Percentiles rank a stretch among this genome's conserved stretches.
phyloP scores from a whole-genome alignment of 2,329 filamentous ascomycete species.

The Diplodia scrobiculata region DNA sequence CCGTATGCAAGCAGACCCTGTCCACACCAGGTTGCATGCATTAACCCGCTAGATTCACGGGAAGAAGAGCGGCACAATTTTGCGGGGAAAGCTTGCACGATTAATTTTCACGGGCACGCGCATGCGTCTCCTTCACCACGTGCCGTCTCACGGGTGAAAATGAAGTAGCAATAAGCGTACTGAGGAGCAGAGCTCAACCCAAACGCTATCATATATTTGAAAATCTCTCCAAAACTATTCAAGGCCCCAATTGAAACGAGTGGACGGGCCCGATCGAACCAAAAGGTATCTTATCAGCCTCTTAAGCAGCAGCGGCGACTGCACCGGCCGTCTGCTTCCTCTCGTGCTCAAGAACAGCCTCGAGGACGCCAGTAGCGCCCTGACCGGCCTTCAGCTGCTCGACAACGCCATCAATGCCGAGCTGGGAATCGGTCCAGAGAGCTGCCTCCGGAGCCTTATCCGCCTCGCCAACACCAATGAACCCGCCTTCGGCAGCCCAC shows the following conservation, averaged over 20 bases:
- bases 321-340: constrained; percentile 47
- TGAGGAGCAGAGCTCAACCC: constrained; percentile 26
- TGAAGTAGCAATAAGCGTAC: not conserved
- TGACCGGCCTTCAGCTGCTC: constrained; percentile 57
- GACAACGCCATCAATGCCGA: constrained; percentile 64
- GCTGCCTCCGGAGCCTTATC: constrained; percentile 62
- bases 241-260: constrained; percentile 26
- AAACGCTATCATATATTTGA: not conserved
- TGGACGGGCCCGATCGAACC: constrained; percentile 19
- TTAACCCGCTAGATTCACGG: not conserved
- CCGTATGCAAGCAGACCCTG: not conserved
- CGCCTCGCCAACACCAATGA: constrained; percentile 86
- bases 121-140: not conserved
- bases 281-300: not conserved
- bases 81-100: not conserved
- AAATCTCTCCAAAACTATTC: not conserved
- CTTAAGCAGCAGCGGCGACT: constrained; percentile 47
- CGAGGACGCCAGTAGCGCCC: constrained; percentile 51
- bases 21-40: not conserved
- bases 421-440: constrained; percentile 91
- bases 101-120: not conserved
- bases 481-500: constrained; percentile 88
- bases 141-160: not conserved
- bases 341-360: constrained; percentile 53
- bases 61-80: not conserved